Evolutionary conservation across 192 early-diverging fungal genomes (phyloP).

Genomic region (Coemansia aciculifera): DNA sequence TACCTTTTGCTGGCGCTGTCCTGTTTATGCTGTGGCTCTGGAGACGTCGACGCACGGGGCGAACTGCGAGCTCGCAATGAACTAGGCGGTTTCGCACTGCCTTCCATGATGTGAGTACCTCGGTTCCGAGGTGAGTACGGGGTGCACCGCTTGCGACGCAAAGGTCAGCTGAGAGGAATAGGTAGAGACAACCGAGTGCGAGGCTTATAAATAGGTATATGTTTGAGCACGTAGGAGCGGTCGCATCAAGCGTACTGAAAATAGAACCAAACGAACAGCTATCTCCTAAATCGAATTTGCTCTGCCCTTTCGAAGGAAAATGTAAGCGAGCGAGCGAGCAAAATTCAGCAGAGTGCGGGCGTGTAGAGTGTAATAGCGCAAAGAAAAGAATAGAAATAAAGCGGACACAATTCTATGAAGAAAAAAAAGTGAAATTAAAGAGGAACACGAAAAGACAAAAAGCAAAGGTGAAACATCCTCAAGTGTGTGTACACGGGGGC

Average conservation of each 20-base stretch:
- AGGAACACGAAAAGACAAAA: background rate
- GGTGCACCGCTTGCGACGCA: background rate
- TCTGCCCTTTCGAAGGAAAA: background rate
- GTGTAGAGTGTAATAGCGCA: background rate
- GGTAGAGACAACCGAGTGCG: background rate
- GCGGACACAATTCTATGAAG: background rate
- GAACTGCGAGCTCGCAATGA: background rate
- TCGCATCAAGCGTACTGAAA: constrained; percentile 2
- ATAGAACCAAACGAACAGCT: background rate
- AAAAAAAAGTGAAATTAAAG: background rate
- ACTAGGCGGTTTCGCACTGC: background rate
- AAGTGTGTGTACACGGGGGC: background rate
- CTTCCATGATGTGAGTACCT: constrained; percentile 4
- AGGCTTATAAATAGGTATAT: background rate
- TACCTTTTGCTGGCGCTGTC: constrained; percentile 12
- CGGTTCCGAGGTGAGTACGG: background rate
- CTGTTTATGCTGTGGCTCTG: constrained; percentile 8
- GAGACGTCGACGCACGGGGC: constrained; percentile 4
- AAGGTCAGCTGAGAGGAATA: background rate
- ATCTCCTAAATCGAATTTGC: background rate
- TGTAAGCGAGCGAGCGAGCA: background rate
- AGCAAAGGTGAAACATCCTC: constrained; percentile 4
- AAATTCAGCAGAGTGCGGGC: constrained; percentile 3
- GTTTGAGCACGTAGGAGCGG: background rate
- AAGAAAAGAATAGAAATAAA: background rate